Evolutionary conservation across 139 green algal species (phyloP), one percentile per base, ranked within the genome.

Genomic region (Chlorella sp.): DNA sequence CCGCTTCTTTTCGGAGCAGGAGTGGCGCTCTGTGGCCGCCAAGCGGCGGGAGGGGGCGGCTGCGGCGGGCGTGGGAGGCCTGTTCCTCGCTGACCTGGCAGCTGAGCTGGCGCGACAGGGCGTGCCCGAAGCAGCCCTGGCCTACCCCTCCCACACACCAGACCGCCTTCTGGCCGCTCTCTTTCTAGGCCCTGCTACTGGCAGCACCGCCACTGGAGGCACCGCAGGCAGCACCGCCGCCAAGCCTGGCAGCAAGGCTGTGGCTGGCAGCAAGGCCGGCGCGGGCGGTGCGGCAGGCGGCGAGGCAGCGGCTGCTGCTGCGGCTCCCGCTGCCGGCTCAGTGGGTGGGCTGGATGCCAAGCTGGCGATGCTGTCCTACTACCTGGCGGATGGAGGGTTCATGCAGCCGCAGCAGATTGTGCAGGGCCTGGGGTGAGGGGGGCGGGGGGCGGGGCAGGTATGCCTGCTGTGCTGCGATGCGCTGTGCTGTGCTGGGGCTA

Each of bases 311-410:
- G 24, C 79, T 37, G 79, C 79, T 28, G 24, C 3, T 2, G 53
- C 48, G 81, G 26, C 53, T 32, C 40, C 79, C 12, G 34, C n/a
- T 28, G 36, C 76, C 37, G 9, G 11, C 34, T 82, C 34, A 18
- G 21, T 3, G 3, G 32, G 57, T 21, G 57, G 57, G 19, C 61
- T 82, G 69, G 82, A 86, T 4, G 71, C 86, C 42, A 95, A 94
- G 88, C 92, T 96, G 42, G 88, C 91, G 40, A 83, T 96, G 75
- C 88, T 96, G 32, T 60, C 93, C 5, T 96, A 96, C 88, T 92
- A 90, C 37, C 85, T 95, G 1, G 57, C 90, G 36, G 94, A 96
- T 57, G 91, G 81, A 2, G 91, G 89, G n/a, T 90, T 90, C 26
- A 21, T 89, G 26, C 7, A n/a, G 12, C 18, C 61, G 3, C 53